phyloP scores from a whole-genome alignment of 2,329 filamentous ascomycete species.

The Microascus cirrosus region DNA sequence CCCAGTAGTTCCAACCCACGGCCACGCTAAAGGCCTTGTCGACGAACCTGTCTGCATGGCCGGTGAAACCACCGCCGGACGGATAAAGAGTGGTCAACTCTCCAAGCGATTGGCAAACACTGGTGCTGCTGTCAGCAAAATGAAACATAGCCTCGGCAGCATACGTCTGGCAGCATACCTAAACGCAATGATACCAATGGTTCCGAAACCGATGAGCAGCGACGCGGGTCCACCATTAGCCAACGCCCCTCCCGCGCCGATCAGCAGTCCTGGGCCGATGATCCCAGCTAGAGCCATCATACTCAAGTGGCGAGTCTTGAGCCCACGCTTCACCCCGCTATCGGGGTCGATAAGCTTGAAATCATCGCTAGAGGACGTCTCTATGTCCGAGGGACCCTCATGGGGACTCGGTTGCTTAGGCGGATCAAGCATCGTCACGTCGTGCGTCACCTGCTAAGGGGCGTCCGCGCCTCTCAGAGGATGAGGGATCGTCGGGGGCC shows the following conservation, averaged over 20 bases:
- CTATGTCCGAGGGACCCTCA: not conserved
- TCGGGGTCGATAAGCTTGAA: conserved; percentile 43
- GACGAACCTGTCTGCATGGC: conserved; percentile 58
- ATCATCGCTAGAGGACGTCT: not conserved
- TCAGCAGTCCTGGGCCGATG: conserved; percentile 60
- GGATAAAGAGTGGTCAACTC: conserved; percentile 66
- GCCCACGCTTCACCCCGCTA: conserved; percentile 55
- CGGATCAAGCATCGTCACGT: not conserved
- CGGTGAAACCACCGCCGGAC: conserved; percentile 60
- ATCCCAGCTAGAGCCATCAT: conserved; percentile 54
- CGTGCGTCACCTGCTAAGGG: not conserved
- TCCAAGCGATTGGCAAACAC: conserved; percentile 61
- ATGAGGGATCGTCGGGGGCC: too few species aligned
- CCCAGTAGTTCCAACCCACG: conserved; percentile 60
- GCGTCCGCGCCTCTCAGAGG: too few species aligned
- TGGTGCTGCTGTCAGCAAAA: too few species aligned
- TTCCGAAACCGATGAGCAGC: conserved; percentile 59
- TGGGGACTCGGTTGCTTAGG: not conserved
- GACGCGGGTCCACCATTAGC: conserved; percentile 59
- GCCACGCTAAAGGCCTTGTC: conserved; percentile 59
- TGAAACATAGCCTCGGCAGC: not conserved
- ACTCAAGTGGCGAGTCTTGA: conserved; percentile 56
- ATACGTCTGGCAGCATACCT: conserved; percentile 3
- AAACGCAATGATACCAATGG: conserved; percentile 39
- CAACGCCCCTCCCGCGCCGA: conserved; percentile 60